Evolutionary conservation across 2,329 filamentous ascomycete genomes (phyloP), one percentile per base, ranked within the genome.

Genomic region (Dactylella cylindrospora): DNA sequence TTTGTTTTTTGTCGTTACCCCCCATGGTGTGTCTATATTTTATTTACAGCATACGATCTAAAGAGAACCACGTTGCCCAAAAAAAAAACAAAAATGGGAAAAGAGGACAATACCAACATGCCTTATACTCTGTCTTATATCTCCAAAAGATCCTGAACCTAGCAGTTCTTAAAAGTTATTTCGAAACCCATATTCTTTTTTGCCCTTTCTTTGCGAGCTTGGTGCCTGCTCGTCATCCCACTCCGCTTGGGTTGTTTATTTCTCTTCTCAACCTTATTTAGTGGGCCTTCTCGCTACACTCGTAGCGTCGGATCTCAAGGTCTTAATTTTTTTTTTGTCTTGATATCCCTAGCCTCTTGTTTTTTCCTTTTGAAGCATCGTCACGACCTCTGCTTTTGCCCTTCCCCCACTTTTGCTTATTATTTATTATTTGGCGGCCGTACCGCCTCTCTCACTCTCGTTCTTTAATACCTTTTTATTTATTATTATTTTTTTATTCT

Each of bases 391-490:
- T 54, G 25, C 28, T 10, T 26, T 52, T 41, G 32, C 28, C n/a
- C n/a, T 23, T 57, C 57, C 57, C 57, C 57, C 57, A 62, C 57
- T 62, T 54, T 62, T 54, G 54, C 41, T 43, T 54, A 47, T 47
- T 49, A 28, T 52, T 36, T 46, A 46, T 31, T 62, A 62, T 62
- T n/a, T 62, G 49, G 55, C 38, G 47, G 55, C 39, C 43, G 25
- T 43, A 35, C 35, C 23, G 8, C 25, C n/a, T n/a, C n/a, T n/a
- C n/a, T n/a, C n/a, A n/a, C n/a, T n/a, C n/a, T n/a, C n/a, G n/a
- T n/a, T n/a, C n/a, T n/a, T n/a, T n/a, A n/a, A n/a, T n/a, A n/a
- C n/a, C n/a, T n/a, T n/a, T n/a, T n/a, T n/a, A n/a, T n/a, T n/a
- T n/a, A n/a, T n/a, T n/a, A n/a, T n/a, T n/a, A n/a, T n/a, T n/a